Percentiles rank a stretch among this genome's conserved stretches.
These are phyloP conservation scores for Rhododendron ferrugineum DNA, from an alignment of 148 eudicot species.

Conservation along the genomic window DNA sequence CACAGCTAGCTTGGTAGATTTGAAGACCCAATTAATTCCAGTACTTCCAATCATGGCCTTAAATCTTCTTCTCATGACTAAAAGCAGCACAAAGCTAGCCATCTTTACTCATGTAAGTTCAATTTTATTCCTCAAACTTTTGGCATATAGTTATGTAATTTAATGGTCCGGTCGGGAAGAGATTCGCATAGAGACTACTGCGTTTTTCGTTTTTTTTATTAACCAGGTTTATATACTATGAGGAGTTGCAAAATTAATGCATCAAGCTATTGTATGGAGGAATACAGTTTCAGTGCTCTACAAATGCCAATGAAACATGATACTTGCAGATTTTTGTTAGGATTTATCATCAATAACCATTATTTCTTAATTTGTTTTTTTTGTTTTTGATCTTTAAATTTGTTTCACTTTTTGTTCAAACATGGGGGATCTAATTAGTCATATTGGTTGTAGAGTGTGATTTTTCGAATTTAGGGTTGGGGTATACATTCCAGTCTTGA, in stretches of 20 bases:
- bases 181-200: background rate
- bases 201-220: background rate
- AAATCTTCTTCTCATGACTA: background rate
- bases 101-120: background rate
- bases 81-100: background rate
- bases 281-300: background rate
- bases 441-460: background rate
- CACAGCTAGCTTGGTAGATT: background rate
- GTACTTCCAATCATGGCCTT: background rate
- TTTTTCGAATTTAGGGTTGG: background rate
- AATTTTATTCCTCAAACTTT: background rate
- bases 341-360: background rate
- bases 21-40: background rate
- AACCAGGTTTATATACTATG: background rate
- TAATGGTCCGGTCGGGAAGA: background rate
- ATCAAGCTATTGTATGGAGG: background rate
- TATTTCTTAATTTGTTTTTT: background rate
- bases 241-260: background rate
- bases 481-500: background rate
- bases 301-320: background rate
- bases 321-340: background rate
- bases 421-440: background rate
- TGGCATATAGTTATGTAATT: background rate
- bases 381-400: background rate
- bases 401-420: background rate